Conservation (phyloP, 768 basidiomycete species). For the Russula earlei region DNA sequence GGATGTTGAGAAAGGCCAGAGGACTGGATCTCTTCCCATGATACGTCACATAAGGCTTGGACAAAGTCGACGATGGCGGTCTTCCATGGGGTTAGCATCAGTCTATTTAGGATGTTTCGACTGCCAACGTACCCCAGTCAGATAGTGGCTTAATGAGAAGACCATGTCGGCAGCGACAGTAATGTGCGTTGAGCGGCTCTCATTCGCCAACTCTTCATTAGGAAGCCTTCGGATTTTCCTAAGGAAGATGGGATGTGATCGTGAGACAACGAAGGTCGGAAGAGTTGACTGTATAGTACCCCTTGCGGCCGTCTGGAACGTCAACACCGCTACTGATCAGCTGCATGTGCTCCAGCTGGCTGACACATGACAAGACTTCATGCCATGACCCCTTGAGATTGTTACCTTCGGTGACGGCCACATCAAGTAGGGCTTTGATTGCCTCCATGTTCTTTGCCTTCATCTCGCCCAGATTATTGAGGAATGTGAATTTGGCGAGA, state of each 20-base stretch:
- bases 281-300: conserved; percentile 39
- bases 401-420: conserved; percentile 95
- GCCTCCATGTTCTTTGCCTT: conserved; percentile 99
- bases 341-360: conserved; percentile 98
- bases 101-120: not conserved
- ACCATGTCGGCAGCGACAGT: conserved; percentile 99
- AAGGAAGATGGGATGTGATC: conserved; percentile 13
- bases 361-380: conserved; percentile 93
- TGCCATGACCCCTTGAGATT: conserved; percentile 93
- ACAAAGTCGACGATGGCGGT: conserved; percentile 98
- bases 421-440: conserved; percentile 88
- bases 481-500: conserved; percentile 90
- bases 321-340: conserved; percentile 89
- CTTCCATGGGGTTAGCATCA: conserved; percentile 32
- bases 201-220: conserved; percentile 91
- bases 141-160: conserved; percentile 88
- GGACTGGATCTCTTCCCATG: conserved; percentile 99
- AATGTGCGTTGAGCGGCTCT: conserved; percentile 94
- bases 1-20: conserved; percentile 92
- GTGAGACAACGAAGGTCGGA: not conserved
- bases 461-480: conserved; percentile 98
- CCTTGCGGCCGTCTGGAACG: conserved; percentile 71
- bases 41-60: conserved; percentile 89
- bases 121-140: conserved; percentile 73
- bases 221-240: conserved; percentile 51